Percentiles rank a stretch among this genome's conserved stretches.
These are phyloP conservation scores for Speleostelium caveatum DNA, from an alignment of 78 protist genomes.

Conservation along the genomic window DNA sequence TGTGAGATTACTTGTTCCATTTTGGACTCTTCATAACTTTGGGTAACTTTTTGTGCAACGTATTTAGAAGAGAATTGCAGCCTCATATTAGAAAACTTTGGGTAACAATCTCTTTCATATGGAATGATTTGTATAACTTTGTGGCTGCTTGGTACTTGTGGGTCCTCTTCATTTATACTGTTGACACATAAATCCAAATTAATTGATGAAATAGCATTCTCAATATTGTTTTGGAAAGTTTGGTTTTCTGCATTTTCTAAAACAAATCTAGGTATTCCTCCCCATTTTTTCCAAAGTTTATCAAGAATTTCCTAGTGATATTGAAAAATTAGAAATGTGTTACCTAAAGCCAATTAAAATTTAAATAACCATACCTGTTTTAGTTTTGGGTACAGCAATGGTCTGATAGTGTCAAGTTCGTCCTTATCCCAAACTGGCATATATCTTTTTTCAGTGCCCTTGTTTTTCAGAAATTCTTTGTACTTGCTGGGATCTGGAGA, in stretches of 20 bases:
- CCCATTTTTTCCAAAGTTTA: constrained; percentile 25
- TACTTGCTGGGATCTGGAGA: constrained; percentile 16
- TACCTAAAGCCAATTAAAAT: background rate
- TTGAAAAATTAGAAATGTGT: background rate
- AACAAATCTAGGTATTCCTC: constrained; percentile 43
- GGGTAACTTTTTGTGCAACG: constrained; percentile 7
- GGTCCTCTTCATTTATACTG: constrained; percentile 8
- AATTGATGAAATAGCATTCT: background rate
- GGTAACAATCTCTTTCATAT: background rate
- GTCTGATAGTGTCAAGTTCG: constrained; percentile 24
- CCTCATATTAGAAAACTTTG: background rate
- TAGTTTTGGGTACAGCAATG: constrained; percentile 7
- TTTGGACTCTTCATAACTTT: background rate
- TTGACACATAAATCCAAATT: background rate
- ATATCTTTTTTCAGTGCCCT: background rate
- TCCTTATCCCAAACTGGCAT: constrained; percentile 21
- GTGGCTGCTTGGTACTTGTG: constrained; percentile 16
- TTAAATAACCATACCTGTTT: constrained; percentile 5
- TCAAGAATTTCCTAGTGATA: background rate
- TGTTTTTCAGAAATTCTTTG: constrained; percentile 31
- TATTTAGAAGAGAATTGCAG: constrained; percentile 46
- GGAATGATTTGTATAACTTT: constrained; percentile 53
- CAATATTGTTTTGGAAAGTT: background rate
- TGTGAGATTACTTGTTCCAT: background rate
- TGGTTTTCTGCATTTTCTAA: constrained; percentile 9